Conservation (phyloP, 2,329 filamentous ascomycete genomes). For the Purpureocillium takamizusanense region DNA sequence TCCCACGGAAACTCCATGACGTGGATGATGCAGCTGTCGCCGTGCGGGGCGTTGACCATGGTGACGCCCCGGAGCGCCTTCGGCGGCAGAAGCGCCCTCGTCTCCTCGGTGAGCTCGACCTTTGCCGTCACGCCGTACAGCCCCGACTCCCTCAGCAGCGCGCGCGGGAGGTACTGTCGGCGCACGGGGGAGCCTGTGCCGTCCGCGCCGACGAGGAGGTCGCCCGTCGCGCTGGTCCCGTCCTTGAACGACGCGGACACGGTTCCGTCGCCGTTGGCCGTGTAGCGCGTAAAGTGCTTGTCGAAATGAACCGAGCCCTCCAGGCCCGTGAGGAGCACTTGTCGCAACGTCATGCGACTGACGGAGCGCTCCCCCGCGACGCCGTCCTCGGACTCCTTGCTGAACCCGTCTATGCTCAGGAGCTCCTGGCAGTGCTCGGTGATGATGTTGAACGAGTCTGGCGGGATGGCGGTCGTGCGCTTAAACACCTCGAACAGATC, state of each 20-base stretch:
- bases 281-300: conserved; percentile 7
- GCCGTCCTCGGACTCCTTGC: conserved; percentile 4
- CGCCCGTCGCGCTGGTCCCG: conserved; percentile 4
- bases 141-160: conserved; percentile 6
- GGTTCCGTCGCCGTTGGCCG: conserved; percentile 4
- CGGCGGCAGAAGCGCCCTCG: conserved; percentile 2
- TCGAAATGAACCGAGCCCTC: conserved; percentile 8
- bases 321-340: conserved; percentile 9
- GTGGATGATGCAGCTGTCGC: conserved; percentile 8
- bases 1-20: conserved; percentile 10
- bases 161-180: conserved; percentile 8
- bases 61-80: conserved; percentile 7
- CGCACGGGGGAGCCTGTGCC: conserved; percentile 8
- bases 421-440: conserved; percentile 6
- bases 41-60: conserved; percentile 5
- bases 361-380: conserved; percentile 9
- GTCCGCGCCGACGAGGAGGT: conserved; percentile 10
- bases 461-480: conserved; percentile 5
- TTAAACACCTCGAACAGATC: conserved; percentile 9
- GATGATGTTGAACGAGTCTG: conserved; percentile 7
- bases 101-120: conserved; percentile 6
- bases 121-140: conserved; percentile 7
- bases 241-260: conserved; percentile 9
- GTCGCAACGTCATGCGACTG: conserved; percentile 9
- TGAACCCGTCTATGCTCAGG: conserved; percentile 5